Percentiles rank a stretch among this genome's conserved stretches.
phyloP scores from a whole-genome alignment of 1,139 yeast species.

The Schwanniomyces etchellsii region DNA sequence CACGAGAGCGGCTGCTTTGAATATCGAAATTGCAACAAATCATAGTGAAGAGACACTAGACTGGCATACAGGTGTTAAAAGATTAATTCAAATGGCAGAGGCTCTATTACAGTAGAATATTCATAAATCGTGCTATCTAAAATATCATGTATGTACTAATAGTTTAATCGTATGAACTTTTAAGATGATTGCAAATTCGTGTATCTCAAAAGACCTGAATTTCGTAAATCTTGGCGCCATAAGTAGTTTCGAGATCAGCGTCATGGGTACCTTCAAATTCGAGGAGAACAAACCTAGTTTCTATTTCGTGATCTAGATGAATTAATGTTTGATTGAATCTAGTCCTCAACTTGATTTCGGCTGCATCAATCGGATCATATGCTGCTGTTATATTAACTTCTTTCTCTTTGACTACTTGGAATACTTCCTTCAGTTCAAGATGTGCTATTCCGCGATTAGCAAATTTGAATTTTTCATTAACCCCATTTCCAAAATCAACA shows the following conservation, averaged over 20 bases:
- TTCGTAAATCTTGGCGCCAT: constrained; percentile 58
- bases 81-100: constrained; percentile 74
- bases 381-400: constrained; percentile 41
- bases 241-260: constrained; percentile 12
- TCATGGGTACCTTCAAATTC: constrained; percentile 47
- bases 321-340: constrained; percentile 44
- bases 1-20: constrained; percentile 51
- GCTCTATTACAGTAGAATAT: constrained; percentile 27
- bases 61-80: constrained; percentile 91
- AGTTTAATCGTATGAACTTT: too few species aligned
- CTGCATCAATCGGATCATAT: constrained; percentile 24
- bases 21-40: constrained; percentile 58
- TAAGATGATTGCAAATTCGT: constrained; percentile 1
- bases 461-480: constrained; percentile 18
- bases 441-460: constrained; percentile 19
- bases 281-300: constrained; percentile 39
- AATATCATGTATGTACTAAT: neutral
- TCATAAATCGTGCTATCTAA: neutral
- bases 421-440: constrained; percentile 25
- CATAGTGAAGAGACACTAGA: constrained; percentile 76
- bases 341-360: constrained; percentile 33
- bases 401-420: constrained; percentile 27
- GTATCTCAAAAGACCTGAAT: constrained; percentile 30
- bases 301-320: constrained; percentile 19
- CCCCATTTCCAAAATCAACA: constrained; percentile 42